Evolutionary conservation across 352 stramenopile species (phyloP).

Genomic region (Pythium dissotocum): DNA sequence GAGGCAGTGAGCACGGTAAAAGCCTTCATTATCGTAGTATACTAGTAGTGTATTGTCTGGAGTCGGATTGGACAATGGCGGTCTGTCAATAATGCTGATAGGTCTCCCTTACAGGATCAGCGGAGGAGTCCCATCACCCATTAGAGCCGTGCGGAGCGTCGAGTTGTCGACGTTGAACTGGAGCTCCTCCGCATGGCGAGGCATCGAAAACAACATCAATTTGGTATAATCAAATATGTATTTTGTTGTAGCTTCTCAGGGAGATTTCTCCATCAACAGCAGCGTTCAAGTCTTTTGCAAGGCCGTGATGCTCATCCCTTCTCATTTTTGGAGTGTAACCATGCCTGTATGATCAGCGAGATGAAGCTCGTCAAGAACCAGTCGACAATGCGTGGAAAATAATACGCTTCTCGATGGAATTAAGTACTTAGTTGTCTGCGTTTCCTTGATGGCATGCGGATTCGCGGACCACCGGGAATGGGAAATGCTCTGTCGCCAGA

Average conservation of each 20-base stretch:
- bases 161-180: neutral
- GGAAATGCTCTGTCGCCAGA: neutral
- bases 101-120: neutral
- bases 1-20: slow-evolving; percentile 67
- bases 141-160: neutral
- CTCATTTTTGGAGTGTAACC: too few species aligned
- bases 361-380: neutral
- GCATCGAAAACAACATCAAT: too few species aligned
- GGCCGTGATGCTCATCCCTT: too few species aligned
- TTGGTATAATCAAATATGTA: too few species aligned
- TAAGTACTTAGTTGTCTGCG: too few species aligned
- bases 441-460: neutral
- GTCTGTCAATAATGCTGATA: too few species aligned
- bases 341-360: neutral
- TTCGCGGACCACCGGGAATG: neutral
- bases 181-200: too few species aligned
- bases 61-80: neutral
- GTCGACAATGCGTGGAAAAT: too few species aligned
- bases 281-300: neutral
- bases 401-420: neutral
- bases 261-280: neutral
- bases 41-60: neutral
- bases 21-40: slow-evolving; percentile 53
- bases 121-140: neutral
- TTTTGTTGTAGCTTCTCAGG: neutral